Percentiles rank a stretch among this genome's conserved stretches.
phyloP scores from a whole-genome alignment of 495 filamentous ascomycete genomes.

The Penicillium alfredii region DNA sequence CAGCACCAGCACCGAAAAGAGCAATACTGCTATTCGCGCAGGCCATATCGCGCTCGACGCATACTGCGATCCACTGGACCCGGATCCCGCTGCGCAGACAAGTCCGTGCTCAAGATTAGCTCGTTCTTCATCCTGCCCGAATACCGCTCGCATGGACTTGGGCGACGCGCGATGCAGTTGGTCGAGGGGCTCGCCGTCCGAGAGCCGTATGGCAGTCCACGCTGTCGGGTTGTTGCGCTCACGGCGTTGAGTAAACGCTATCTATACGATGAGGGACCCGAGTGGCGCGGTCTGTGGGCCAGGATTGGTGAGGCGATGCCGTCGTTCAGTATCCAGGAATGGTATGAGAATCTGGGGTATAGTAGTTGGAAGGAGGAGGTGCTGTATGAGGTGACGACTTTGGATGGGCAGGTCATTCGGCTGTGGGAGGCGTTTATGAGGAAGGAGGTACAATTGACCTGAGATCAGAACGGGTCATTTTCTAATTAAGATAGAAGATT shows the following conservation, averaged over 20 bases:
- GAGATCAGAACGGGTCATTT: too few species aligned
- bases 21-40: slow-evolving; percentile 5
- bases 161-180: slow-evolving; percentile 13
- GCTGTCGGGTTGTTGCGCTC: slow-evolving; percentile 18
- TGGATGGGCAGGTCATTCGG: slow-evolving; percentile 11
- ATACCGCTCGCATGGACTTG: slow-evolving; percentile 13
- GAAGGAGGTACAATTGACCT: too few species aligned
- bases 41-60: slow-evolving; percentile 26
- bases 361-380: slow-evolving; percentile 26
- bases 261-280: slow-evolving; percentile 17
- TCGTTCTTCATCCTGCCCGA: slow-evolving; percentile 23
- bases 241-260: slow-evolving; percentile 23
- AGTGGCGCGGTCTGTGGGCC: slow-evolving; percentile 15
- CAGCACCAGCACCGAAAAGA: not conserved
- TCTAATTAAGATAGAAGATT: too few species aligned
- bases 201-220: slow-evolving; percentile 11
- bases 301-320: slow-evolving; percentile 7
- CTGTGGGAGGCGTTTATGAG: slow-evolving; percentile 21
- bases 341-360: slow-evolving; percentile 30
- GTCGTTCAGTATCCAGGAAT: slow-evolving; percentile 22
- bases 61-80: slow-evolving; percentile 11
- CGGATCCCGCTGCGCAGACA: slow-evolving; percentile 12
- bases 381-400: slow-evolving; percentile 9
- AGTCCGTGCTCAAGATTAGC: slow-evolving; percentile 12
- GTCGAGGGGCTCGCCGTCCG: slow-evolving; percentile 11